Conservation (phyloP, 371 early-diverging fungal species). For the Mucor piriformis region DNA sequence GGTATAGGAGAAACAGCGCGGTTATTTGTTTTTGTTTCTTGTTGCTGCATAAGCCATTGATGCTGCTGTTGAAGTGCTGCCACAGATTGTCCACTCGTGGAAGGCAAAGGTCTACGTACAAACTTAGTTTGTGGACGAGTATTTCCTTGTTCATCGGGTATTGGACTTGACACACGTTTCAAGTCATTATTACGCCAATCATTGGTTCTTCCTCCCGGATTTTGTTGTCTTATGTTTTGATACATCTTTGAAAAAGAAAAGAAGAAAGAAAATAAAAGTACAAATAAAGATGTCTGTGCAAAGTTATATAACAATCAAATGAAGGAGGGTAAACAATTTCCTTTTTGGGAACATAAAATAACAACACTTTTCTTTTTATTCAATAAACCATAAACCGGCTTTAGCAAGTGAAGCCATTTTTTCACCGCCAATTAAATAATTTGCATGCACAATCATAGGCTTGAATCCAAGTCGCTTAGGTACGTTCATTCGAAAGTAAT, state of each 20-base stretch:
- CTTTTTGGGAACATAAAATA: slow-evolving; percentile 2
- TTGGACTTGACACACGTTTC: neutral
- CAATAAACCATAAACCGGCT: slow-evolving; percentile 48
- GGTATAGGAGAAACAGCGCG: slow-evolving; percentile 17
- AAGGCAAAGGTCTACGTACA: slow-evolving; percentile 10
- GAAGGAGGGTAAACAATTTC: neutral
- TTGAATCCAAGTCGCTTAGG: slow-evolving; percentile 38
- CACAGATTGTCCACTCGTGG: slow-evolving; percentile 33
- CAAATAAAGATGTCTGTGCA: neutral
- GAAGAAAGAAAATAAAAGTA: neutral
- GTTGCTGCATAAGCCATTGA: slow-evolving; percentile 42
- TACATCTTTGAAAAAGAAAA: neutral
- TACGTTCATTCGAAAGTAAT: slow-evolving; percentile 41
- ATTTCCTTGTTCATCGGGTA: neutral
- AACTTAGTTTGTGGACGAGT: slow-evolving; percentile 1
- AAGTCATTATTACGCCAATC: neutral
- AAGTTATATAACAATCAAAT: neutral
- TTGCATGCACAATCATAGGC: slow-evolving; percentile 53
- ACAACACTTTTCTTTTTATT: too few relatives aligned
- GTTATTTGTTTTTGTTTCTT: slow-evolving; percentile 5
- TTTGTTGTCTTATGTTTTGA: neutral
- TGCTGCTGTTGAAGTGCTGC: slow-evolving; percentile 47
- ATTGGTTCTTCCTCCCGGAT: neutral
- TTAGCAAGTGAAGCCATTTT: slow-evolving; percentile 49
- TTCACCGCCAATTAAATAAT: slow-evolving; percentile 54